A percentile compares a stretch with the other conserved stretches of the same genome.
Conservation (phyloP, 805 yeast genomes). For the Metschnikowia baotianmanensis region DNA sequence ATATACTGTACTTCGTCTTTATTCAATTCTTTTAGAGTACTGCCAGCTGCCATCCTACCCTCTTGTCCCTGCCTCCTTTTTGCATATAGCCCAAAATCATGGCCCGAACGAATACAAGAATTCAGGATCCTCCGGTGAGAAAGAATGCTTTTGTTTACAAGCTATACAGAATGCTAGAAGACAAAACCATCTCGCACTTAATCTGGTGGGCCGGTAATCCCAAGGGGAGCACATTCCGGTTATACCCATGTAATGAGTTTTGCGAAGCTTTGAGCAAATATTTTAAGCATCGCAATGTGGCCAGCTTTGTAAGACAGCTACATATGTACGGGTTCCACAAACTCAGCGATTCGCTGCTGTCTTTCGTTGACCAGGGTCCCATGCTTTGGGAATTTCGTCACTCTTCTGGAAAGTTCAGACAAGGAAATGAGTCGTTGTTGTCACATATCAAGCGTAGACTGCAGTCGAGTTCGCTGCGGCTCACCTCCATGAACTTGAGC, state of each 20-base stretch:
- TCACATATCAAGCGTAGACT: slow-evolving; percentile 49
- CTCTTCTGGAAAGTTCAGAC: slow-evolving; percentile 47
- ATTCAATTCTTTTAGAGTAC: slow-evolving; percentile 5
- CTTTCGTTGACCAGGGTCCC: slow-evolving; percentile 21
- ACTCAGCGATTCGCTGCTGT: slow-evolving; percentile 46
- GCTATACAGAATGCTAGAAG: slow-evolving; percentile 39
- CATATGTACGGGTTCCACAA: slow-evolving; percentile 98
- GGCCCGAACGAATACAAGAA: background rate
- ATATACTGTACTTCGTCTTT: no score
- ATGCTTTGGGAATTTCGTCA: slow-evolving; percentile 60
- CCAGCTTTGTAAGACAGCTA: slow-evolving; percentile 88
- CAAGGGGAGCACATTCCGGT: slow-evolving; percentile 55
- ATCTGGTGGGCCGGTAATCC: slow-evolving; percentile 47
- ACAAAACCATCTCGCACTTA: slow-evolving; percentile 32
- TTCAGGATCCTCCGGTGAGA: slow-evolving; percentile 33
- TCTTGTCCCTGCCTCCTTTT: no score
- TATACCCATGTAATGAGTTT: slow-evolving; percentile 64
- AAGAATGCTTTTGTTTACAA: slow-evolving; percentile 60
- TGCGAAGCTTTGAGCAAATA: slow-evolving; percentile 62
- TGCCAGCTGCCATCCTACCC: no score
- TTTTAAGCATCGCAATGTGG: slow-evolving; percentile 92
- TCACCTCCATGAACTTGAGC: background rate
- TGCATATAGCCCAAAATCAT: slow-evolving; percentile 1
- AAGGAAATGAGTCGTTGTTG: slow-evolving; percentile 45
- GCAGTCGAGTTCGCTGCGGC: slow-evolving; percentile 28